Conservation (phyloP, 257 asterid genomes). For the Petunia axillaris region DNA sequence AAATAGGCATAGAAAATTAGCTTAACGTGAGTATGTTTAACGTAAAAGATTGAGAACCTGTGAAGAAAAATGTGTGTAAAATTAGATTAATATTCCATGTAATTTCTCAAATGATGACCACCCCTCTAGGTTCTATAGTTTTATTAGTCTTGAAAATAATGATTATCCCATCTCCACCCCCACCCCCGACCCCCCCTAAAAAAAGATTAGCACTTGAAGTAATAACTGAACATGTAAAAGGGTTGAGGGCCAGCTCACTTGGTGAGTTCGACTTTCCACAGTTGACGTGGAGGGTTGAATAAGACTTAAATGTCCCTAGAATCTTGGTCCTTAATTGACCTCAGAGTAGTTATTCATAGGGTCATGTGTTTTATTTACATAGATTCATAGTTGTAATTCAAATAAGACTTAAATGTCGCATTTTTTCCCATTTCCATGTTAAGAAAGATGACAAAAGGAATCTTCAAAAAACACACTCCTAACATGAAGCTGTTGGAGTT, state of each 20-base stretch:
- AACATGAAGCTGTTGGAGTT: too few relatives aligned
- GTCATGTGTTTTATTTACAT: background rate
- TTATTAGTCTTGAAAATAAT: background rate
- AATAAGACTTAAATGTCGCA: too few relatives aligned
- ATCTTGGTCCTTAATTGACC: background rate
- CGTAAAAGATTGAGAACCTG: conserved; percentile 3
- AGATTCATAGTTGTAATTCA: background rate
- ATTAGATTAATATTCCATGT: background rate
- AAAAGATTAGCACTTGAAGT: too few relatives aligned
- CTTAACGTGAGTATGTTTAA: background rate
- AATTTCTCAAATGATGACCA: background rate
- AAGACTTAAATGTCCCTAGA: background rate
- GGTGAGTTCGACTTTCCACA: too few relatives aligned
- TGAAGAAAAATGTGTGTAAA: background rate
- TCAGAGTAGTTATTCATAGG: background rate
- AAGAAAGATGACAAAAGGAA: too few relatives aligned
- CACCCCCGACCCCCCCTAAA: background rate
- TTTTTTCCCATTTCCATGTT: too few relatives aligned
- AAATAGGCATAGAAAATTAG: background rate
- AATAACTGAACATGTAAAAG: background rate
- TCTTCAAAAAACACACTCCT: too few relatives aligned
- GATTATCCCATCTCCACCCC: background rate
- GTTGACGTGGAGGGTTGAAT: too few relatives aligned
- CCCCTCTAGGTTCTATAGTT: conserved; percentile 12
- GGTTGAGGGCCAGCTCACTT: background rate